phyloP scores from a whole-genome alignment of 495 filamentous ascomycete genomes.

The Terfezia claveryi region DNA sequence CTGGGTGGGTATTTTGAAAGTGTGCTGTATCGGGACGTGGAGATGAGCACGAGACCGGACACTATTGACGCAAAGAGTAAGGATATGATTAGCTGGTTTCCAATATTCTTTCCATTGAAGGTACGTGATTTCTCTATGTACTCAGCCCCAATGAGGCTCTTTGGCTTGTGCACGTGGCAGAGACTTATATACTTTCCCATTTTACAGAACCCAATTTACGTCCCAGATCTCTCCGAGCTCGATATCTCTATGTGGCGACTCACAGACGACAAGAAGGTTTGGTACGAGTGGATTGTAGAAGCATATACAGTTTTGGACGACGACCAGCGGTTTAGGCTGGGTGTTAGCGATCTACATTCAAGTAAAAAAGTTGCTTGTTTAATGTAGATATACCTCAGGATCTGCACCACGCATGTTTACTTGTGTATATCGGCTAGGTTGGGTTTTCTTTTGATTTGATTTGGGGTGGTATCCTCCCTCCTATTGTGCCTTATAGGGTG shows the following conservation, averaged over 20 bases:
- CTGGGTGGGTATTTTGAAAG: constrained; percentile 91
- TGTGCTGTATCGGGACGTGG: constrained; percentile 60
- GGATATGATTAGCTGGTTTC: constrained; percentile 98
- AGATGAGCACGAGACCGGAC: constrained; percentile 80
- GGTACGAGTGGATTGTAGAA: constrained; percentile 97
- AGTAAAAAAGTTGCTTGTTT: constrained; percentile 79
- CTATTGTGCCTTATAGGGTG: too few relatives aligned
- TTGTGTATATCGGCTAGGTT: too few relatives aligned
- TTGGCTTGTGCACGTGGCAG: constrained; percentile 6
- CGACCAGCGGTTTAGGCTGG: constrained; percentile 47
- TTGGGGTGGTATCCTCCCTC: too few relatives aligned
- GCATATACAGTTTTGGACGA: constrained; percentile 42
- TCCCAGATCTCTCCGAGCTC: constrained; percentile 63
- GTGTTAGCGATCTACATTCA: constrained; percentile 63
- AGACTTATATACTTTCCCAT: neutral
- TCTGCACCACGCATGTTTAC: too few relatives aligned
- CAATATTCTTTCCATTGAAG: constrained; percentile 92
- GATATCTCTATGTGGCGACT: constrained; percentile 85
- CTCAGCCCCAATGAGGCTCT: constrained; percentile 55
- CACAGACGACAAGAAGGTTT: constrained; percentile 86
- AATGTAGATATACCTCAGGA: constrained; percentile 33
- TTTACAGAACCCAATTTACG: constrained; percentile 57
- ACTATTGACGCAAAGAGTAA: constrained; percentile 80
- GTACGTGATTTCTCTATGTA: constrained; percentile 27
- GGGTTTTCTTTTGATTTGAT: too few relatives aligned